Conservation (phyloP, 2,329 filamentous ascomycete species). For the Dothidotthia symphoricarpi region DNA sequence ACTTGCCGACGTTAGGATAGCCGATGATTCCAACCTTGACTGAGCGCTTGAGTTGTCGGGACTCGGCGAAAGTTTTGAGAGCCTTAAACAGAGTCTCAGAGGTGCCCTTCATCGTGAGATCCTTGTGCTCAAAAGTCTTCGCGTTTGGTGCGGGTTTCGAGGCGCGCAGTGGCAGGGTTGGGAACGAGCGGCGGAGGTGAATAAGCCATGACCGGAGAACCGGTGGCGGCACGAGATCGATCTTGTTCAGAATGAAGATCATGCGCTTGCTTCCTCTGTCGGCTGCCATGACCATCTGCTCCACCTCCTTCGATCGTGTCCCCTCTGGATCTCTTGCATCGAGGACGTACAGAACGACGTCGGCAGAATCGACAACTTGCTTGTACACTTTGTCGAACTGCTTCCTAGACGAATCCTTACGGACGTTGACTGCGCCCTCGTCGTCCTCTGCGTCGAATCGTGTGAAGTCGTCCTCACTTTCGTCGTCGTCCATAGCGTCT, state of each 20-base stretch:
- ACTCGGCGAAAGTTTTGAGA: conserved; percentile 82
- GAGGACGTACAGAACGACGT: conserved; percentile 89
- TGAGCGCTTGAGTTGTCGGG: conserved; percentile 80
- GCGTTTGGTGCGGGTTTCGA: conserved; percentile 80
- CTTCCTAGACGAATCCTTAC: conserved; percentile 68
- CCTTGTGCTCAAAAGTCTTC: conserved; percentile 87
- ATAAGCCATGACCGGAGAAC: conserved; percentile 82
- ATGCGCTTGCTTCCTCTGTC: conserved; percentile 79
- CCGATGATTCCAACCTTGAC: conserved; percentile 91
- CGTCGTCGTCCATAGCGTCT: conserved; percentile 58
- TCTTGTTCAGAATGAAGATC: conserved; percentile 93
- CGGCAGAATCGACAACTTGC: conserved; percentile 81
- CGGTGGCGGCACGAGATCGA: conserved; percentile 79
- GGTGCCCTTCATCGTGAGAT: conserved; percentile 82
- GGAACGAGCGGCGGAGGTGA: conserved; percentile 85
- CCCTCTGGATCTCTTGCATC: conserved; percentile 90
- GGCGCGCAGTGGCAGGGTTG: conserved; percentile 83
- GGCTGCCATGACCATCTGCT: conserved; percentile 87
- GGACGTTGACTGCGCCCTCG: conserved; percentile 25
- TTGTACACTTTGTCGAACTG: conserved; percentile 97
- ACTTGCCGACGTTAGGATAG: conserved; percentile 95
- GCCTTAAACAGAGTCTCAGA: conserved; percentile 82
- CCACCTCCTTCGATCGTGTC: conserved; percentile 85
- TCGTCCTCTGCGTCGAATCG: too few relatives aligned
- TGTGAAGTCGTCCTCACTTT: conserved; percentile 42